Evolutionary conservation across 1,284 basidiomycete species (phyloP).

Genomic region (Leccinum angustisporum): DNA sequence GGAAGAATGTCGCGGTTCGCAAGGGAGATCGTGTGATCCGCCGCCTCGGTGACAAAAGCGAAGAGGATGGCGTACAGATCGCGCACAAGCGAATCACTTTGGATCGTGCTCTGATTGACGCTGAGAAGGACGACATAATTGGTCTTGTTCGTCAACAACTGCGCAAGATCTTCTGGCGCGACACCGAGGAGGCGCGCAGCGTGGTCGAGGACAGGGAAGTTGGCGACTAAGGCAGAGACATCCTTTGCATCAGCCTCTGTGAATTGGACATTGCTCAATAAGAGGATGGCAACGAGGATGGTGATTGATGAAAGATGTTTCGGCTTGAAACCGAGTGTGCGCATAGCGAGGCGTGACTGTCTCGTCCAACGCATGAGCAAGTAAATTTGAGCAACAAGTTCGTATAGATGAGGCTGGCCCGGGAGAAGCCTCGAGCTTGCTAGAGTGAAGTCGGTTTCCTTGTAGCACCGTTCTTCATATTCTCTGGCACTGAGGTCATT

Average conservation of each 20-base stretch:
- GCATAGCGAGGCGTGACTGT: conserved; percentile 78
- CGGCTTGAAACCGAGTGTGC: conserved; percentile 83
- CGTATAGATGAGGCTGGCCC: conserved; percentile 78
- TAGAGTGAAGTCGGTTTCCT: conserved; percentile 63
- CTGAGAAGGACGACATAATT: conserved; percentile 83
- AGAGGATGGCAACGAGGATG: conserved; percentile 79
- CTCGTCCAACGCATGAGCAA: conserved; percentile 76
- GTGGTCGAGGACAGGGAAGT: conserved; percentile 67
- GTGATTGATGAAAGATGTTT: conserved; percentile 82
- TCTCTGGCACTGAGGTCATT: conserved; percentile 81
- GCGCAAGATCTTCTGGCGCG: conserved; percentile 70
- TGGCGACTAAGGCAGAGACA: conserved; percentile 67
- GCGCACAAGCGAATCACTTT: conserved; percentile 78
- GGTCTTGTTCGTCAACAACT: conserved; percentile 81
- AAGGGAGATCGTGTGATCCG: conserved; percentile 79
- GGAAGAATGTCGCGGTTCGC: conserved; percentile 51
- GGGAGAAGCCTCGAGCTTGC: conserved; percentile 58
- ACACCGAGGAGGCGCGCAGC: conserved; percentile 76
- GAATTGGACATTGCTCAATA: conserved; percentile 84
- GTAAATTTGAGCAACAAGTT: conserved; percentile 82
- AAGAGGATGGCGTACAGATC: conserved; percentile 92
- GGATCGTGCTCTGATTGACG: conserved; percentile 66
- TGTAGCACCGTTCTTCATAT: conserved; percentile 79
- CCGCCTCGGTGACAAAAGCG: conserved; percentile 87
- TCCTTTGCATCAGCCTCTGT: conserved; percentile 69